Evolutionary conservation across 352 stramenopile species (phyloP), one percentile per base, ranked within the genome.

Genomic region (Globisporangium spiculum): DNA sequence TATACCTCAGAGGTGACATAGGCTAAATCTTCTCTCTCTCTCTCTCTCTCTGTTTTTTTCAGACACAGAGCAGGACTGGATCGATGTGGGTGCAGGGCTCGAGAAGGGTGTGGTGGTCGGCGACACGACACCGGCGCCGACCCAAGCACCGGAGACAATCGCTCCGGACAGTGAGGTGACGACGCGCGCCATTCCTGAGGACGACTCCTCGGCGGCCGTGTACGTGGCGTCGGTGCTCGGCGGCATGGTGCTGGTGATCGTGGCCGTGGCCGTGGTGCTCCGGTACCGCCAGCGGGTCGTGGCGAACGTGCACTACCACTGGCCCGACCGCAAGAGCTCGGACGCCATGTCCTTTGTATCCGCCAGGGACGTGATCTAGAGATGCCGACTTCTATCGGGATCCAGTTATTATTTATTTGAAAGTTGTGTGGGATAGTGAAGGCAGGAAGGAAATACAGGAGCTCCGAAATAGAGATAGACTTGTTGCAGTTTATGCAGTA

Each of bases 311-410:
- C n/a, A 66, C 22, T 66, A 63, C 66, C 58, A 71, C 52, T 71
- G 66, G 66, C 66, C 58, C 6, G 66, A 71, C 60, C 66, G 66
- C 18, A 62, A 63, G 34, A 71, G 66, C 60, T 71, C 66, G 26
- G 66, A 66, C 4, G 66, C 58, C 4, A 44, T 71, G 10, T 71
- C 66, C 48, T 71, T 71, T 36, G 59, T 63, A 22, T 71, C 60
- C 36, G 66, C 66, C 20, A 63, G 38, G 24, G 66, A 71, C 38
- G 36, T 58, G 26, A 66, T 71, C 44, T 71, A 65, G 41, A 63
- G 54, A 34, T 6, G 9, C 34, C 34, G 5, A 10, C 27, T 30
- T 30, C 27, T 30, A 10, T 38, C 6, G 34, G 34, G 34, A 26
- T 5, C 3, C 4, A 18, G 6, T 26, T 5, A 12, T 20, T 68